Percentiles rank a stretch among this genome's conserved stretches.
Conservation (phyloP, 331 rosid genomes). For the Acacia concinna region DNA sequence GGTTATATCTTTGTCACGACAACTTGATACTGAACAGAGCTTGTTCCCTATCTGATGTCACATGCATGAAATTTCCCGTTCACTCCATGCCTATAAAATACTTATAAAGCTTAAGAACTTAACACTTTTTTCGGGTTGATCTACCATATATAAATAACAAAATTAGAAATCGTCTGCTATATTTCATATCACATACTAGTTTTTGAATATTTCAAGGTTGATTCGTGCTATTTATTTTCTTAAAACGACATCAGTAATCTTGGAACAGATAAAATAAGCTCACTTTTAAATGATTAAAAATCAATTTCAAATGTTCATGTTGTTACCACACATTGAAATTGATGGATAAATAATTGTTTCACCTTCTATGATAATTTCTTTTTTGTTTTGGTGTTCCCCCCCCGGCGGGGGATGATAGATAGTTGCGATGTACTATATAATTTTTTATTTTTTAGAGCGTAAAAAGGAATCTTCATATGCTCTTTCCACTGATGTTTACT, state of each 20-base stretch:
- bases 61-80: too few relatives aligned
- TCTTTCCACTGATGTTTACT: not conserved
- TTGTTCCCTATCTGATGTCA: slow-evolving; percentile 2
- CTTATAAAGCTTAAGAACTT: too few relatives aligned
- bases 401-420: too few relatives aligned
- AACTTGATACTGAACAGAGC: not conserved
- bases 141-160: not conserved
- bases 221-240: not conserved
- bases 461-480: not conserved
- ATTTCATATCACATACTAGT: not conserved
- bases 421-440: too few relatives aligned
- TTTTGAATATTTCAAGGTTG: not conserved
- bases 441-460: too few relatives aligned
- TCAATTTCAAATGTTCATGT: not conserved
- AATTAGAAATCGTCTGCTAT: not conserved
- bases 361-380: not conserved
- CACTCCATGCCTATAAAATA: too few relatives aligned
- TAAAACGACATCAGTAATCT: not conserved
- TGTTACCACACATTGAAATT: not conserved
- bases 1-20: not conserved
- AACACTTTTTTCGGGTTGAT: too few relatives aligned
- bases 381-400: too few relatives aligned
- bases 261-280: not conserved
- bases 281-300: not conserved
- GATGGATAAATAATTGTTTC: not conserved